Evolutionary conservation across 1,139 yeast species (phyloP).

Genomic region (Blastobotrys aristatus): DNA sequence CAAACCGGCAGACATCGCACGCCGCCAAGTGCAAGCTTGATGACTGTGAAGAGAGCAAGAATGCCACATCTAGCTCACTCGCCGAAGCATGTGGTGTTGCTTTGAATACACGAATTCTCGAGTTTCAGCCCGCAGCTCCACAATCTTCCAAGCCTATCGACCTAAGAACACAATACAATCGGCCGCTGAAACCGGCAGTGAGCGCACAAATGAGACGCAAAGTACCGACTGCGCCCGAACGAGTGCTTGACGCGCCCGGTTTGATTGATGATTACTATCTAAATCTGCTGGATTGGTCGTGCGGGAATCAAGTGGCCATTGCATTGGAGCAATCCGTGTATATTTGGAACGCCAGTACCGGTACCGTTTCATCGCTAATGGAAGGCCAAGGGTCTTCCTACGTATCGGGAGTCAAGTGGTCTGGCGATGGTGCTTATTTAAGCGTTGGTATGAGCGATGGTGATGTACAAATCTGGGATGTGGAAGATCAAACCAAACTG

Average conservation of each 20-base stretch:
- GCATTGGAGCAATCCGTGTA: conserved; percentile 83
- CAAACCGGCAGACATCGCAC: conserved; percentile 44
- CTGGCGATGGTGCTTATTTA: conserved; percentile 83
- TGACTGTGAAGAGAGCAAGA: background rate
- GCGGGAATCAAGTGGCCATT: conserved; percentile 76
- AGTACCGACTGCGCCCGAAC: conserved; percentile 83
- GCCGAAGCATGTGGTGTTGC: conserved; percentile 94
- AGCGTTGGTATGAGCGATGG: conserved; percentile 87
- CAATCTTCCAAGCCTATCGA: conserved; percentile 56
- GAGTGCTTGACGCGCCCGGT: conserved; percentile 96
- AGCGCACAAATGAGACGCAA: conserved; percentile 56
- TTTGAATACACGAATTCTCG: conserved; percentile 76
- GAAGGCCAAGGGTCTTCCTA: conserved; percentile 37
- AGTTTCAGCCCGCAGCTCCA: conserved; percentile 86
- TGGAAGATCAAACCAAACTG: conserved; percentile 65
- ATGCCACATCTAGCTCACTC: conserved; percentile 48
- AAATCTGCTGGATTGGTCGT: conserved; percentile 85
- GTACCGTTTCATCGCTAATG: conserved; percentile 67
- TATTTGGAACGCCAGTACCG: conserved; percentile 88
- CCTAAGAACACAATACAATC: conserved; percentile 41
- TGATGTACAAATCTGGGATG: conserved; percentile 88
- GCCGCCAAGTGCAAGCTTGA: conserved; percentile 40
- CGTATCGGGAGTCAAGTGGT: conserved; percentile 83
- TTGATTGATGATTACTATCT: conserved; percentile 88
- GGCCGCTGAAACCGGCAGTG: conserved; percentile 46